Percentiles rank a stretch among this genome's conserved stretches.
phyloP scores from a whole-genome alignment of 1,139 yeast species.

The Magnusiomyces ingens region DNA sequence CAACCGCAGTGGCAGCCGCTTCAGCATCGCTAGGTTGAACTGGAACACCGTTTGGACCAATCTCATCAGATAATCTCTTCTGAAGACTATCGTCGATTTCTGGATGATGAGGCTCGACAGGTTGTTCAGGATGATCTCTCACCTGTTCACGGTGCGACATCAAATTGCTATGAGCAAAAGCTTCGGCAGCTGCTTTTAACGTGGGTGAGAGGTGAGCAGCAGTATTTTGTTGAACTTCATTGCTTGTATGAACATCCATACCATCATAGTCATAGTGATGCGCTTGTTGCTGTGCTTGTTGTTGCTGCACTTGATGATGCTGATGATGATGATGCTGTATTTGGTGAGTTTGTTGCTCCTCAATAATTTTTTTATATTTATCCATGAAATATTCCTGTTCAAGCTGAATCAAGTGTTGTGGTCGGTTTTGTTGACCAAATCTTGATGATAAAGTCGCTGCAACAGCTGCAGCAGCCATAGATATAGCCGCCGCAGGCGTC shows the following conservation, averaged over 20 bases:
- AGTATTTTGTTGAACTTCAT: not conserved
- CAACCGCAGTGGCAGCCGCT: not conserved
- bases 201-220: constrained; percentile 13
- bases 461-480: constrained; percentile 17
- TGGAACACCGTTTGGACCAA: not conserved
- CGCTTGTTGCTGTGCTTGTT: not conserved
- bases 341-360: not conserved
- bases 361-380: not conserved
- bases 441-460: constrained; percentile 15
- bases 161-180: constrained; percentile 16
- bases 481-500: constrained; percentile 6
- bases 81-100: no score
- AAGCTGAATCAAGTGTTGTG: constrained; percentile 8
- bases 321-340: not conserved
- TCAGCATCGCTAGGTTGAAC: not conserved
- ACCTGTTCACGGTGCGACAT: not conserved
- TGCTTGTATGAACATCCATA: not conserved
- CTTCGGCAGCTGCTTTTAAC: constrained; percentile 16
- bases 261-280: not conserved
- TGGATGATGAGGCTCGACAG: no score
- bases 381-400: constrained; percentile 9
- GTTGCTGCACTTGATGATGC: not conserved
- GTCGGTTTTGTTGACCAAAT: constrained; percentile 7
- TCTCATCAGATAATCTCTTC: no score
- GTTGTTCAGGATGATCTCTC: not conserved